Conservation (phyloP, 441 rosid genomes). For the Bruguiera hainesii region DNA sequence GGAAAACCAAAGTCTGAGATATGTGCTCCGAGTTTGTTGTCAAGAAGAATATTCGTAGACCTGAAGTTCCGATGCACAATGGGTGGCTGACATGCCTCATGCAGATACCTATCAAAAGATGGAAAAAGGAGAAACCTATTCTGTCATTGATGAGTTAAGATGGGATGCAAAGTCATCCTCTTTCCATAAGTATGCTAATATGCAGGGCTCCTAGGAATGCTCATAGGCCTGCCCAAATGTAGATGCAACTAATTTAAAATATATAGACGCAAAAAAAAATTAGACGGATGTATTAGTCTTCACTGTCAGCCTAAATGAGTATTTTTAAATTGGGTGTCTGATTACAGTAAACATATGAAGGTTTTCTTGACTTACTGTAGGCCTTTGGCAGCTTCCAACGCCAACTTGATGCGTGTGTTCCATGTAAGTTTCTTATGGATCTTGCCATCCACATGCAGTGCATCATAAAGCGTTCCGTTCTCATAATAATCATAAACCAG, state of each 20-base stretch:
- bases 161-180: slow-evolving; percentile 3
- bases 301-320: not conserved
- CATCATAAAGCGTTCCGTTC: slow-evolving; percentile 66
- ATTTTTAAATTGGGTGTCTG: not conserved
- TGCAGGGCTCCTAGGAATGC: not conserved
- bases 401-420: slow-evolving; percentile 60
- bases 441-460: slow-evolving; percentile 58
- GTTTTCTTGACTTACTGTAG: slow-evolving; percentile 59
- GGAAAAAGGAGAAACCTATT: not conserved
- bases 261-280: too few species aligned
- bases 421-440: slow-evolving; percentile 59
- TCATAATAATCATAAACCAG: slow-evolving; percentile 61
- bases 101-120: slow-evolving; percentile 59
- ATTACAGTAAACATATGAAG: not conserved
- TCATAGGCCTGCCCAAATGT: not conserved
- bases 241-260: not conserved
- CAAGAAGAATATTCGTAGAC: slow-evolving; percentile 77
- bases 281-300: too few species aligned
- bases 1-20: slow-evolving; percentile 83
- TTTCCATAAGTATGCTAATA: slow-evolving; percentile 9
- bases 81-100: slow-evolving; percentile 80
- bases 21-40: slow-evolving; percentile 50
- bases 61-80: slow-evolving; percentile 67
- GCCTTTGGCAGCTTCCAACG: slow-evolving; percentile 81
- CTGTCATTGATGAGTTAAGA: slow-evolving; percentile 9